Base-by-base conservation (phyloP, 345 rosid species). In the Leavenworthia alabamica region DNA sequence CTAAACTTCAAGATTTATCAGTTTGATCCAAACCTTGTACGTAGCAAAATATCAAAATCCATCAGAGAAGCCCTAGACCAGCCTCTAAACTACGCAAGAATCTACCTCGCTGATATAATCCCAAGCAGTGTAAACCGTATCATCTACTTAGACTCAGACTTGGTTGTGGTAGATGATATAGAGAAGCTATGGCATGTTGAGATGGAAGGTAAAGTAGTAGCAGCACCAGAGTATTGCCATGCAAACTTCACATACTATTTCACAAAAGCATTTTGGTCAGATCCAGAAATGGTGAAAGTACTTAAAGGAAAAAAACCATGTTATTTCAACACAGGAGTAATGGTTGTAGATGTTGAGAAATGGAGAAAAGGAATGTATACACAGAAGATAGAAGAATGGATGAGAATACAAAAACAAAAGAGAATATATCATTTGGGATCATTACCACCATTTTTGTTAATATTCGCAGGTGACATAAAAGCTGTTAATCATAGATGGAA, bases 251-350 rank as follows among this genome's bases (percentile, higher is more conserved):
- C 78, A 0, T 51, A 60, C 3, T 83, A 86, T 44, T 86, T 86
- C 74, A 80, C 81, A 1, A 43, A 72, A 12, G 56, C 63, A 0
- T 81, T 83, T 31, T 86, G 93, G 89, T 64, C 78, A 0, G 89
- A 83, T 41, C 49, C 71, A 1, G 61, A 20, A 2, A 7, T 86
- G 33, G 65, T 69, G 1, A 77, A 29, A 22, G 78, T 76, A 6
- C 80, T 86, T 7, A 27, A 81, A 49, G 84, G 89, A 0, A 77
- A 80, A 62, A 74, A 64, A 0, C 82, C 86, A 1, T 81, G 86
- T 72, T 86, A 86, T 15, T 86, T 86, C 45, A 83, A 83, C 73
- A 83, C 87, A 2, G 89, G 93, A 26, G 85, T 83, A 15, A 83
- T 81, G 89, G 79, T 83, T 7, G 78, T 83, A 41, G 86, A 86